Base-by-base conservation (phyloP, 2,329 filamentous ascomycete genomes). In the Neonectria sp. region DNA sequence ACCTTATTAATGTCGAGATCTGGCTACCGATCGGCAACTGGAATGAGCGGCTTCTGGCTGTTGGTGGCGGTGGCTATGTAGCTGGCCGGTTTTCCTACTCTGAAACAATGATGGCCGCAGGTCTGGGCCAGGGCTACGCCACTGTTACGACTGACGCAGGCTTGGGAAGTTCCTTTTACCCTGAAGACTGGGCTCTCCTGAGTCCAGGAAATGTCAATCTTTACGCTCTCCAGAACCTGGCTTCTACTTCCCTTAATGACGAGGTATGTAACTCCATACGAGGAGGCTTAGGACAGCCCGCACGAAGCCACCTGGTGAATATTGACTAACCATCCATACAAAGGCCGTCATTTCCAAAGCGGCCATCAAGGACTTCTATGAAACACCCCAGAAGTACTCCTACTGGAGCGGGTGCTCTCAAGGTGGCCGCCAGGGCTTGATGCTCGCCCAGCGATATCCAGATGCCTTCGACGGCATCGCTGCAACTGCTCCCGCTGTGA, bases 331-430 rank as follows among this genome's bases (percentile, higher is more conserved):
- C 6, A 5, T 24, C 15, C 9, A 6, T 40, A 4, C 3, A 3
- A 13, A 70, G 69, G 62, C 65, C 1, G 27, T 56, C 6, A 64
- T 71, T 33, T 65, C 55, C 2, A 70, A 66, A 17, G 25, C 49
- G 7, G 24, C 64, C 4, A 65, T 70, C 17, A 33, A 45, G 3
- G 57, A 52, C n/a, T 72, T 60, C 15, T 72, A 69, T 21, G 33
- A 61, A 24, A 58, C 56, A 6, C 52, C 31, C 1, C 63, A 59
- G 2, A 57, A 59, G 13, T 72, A 61, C 29, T 71, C 70, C 0
- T 72, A 71, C 40, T 72, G 65, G 65, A 71, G 51, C n/a, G 68
- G 69, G 3, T 71, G 71, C 8, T 73, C 71, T 0, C 65, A 71
- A 37, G 71, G 71, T 3, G 71, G 71, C 5, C 65, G 69, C 0